Base-by-base conservation (phyloP, 306 rosid genomes). In the Sphenostylis stenocarpa region DNA sequence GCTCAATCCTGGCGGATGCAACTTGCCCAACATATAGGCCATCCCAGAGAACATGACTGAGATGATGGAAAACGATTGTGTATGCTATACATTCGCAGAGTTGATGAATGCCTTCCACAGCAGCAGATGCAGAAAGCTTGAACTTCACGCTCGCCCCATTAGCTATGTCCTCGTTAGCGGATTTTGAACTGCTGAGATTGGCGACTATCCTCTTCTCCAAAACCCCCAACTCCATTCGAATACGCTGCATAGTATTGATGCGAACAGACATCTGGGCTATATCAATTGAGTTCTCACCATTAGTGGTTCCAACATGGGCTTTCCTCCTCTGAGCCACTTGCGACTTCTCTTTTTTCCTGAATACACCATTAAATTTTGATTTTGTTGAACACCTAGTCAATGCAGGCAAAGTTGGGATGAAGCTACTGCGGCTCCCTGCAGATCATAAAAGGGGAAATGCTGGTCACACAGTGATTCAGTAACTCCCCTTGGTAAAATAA, bases 381-480 rank as follows among this genome's bases (percentile, higher is more conserved):
- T 74, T 83, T 28, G 90, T 81, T 17, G 97, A 90, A 81, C 99
- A 95, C 81, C 99, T 85, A 29, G 99, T 95, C 90, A 95, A 76
- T 78, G 92, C 86, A 69, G 97, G 99, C 72, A 92, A n/a, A 57
- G 81, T 31, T 9, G 99, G 99, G 74, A 90, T 39, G 79, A 85
- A 92, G 58, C 91, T 80, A 65, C 76, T 81, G 52, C 80, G 84
- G 72, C 83, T 81, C 39, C 97, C 98, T 94, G 88, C 86, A 82
- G 81, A 84, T 28, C 72, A 86, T n/a, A 16, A 66, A 60, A 83
- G 12, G 65, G 78, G 23, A 70, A 84, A 17, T 45, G 10, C 10
- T 13, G 45, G 75, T 85, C 81, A 84, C 16, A 49, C 36, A 28
- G 16, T 24, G 77, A 72, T 33, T 24, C 49, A 73, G 31, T 49